Base-by-base conservation (phyloP, 805 yeast species). In the Kodamaea neixiangensis region DNA sequence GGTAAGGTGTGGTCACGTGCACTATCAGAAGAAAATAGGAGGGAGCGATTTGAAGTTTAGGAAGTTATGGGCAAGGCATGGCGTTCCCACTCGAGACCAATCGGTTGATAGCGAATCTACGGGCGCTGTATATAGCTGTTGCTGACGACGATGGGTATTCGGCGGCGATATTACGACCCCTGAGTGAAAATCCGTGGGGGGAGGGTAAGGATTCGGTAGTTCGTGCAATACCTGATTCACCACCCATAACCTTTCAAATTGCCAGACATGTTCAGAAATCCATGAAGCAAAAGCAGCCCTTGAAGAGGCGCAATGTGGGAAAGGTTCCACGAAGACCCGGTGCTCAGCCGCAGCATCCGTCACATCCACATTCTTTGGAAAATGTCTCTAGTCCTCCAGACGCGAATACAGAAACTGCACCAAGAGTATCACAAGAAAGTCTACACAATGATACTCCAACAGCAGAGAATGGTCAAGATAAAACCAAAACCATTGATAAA, bases 81-180 rank as follows among this genome's bases (percentile, higher is more conserved):
- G 70, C 77, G 21, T 66, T 72, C 46, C 73, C 76, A 3, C 60
- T 65, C 19, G 73, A 69, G 31, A 60, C 63, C 6, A 53, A 62
- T 15, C 66, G 64, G 15, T 48, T 72, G 46, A 52, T 73, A 39
- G 61, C 65, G 2, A 67, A 66, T 37, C 52, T 70, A 34, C 55
- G 74, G 35, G 58, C 64, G 15, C 57, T 70, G 2, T 67, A 63
- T 49, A 48, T 64, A 3, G 59, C 66, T 0, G 52, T 56, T 40
- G 61, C 57, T 15, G 67, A 65, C 35, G 55, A 58, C 19, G 65
- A 60, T 35, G 67, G 60, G 6, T 58, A 60, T 25, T 52, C 63
- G 14, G 25, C 47, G 4, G 40, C 31, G 15, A 33, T 44, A n/a
- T 14, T 44, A 13, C 39, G 29, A 20, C n/a, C 41, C 10, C 7